Percentiles rank a stretch among this genome's conserved stretches.
Evolutionary conservation across 306 rosid genomes (phyloP).

Genomic region (Inga leiocalycina): DNA sequence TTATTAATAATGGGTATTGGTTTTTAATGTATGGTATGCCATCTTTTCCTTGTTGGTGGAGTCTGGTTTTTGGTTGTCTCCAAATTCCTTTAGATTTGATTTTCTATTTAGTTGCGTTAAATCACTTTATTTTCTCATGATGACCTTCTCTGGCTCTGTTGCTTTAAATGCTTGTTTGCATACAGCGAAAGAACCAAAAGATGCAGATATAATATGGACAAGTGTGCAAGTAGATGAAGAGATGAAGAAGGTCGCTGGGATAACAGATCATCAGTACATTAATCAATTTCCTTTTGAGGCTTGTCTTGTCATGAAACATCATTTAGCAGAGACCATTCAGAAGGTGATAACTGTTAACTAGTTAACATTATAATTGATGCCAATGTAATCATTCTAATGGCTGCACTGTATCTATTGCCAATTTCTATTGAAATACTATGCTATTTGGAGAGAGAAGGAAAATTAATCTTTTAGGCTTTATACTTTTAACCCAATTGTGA

Average conservation of each 20-base stretch:
- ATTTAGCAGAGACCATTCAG: conserved; percentile 88
- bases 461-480: no score
- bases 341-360: conserved; percentile 60
- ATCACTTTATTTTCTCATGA: conserved; percentile 12
- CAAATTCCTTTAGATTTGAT: conserved; percentile 9
- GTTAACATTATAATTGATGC: conserved; percentile 13
- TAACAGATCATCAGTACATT: conserved; percentile 75
- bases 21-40: background rate
- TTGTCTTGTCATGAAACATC: conserved; percentile 96
- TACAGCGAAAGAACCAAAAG: conserved; percentile 79
- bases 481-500: no score
- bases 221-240: conserved; percentile 86
- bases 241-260: conserved; percentile 72
- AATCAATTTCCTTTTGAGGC: conserved; percentile 97
- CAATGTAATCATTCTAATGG: conserved; percentile 12
- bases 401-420: conserved; percentile 2
- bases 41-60: conserved; percentile 5
- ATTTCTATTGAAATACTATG: conserved; percentile 12
- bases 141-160: conserved; percentile 28
- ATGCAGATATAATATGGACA: conserved; percentile 93
- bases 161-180: conserved; percentile 34
- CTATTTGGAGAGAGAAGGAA: background rate
- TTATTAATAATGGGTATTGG: background rate
- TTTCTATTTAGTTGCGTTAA: conserved; percentile 16
- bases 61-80: conserved; percentile 8